phyloP scores from a whole-genome alignment of 768 basidiomycete species.

The Phlebiopsis gigantea region DNA sequence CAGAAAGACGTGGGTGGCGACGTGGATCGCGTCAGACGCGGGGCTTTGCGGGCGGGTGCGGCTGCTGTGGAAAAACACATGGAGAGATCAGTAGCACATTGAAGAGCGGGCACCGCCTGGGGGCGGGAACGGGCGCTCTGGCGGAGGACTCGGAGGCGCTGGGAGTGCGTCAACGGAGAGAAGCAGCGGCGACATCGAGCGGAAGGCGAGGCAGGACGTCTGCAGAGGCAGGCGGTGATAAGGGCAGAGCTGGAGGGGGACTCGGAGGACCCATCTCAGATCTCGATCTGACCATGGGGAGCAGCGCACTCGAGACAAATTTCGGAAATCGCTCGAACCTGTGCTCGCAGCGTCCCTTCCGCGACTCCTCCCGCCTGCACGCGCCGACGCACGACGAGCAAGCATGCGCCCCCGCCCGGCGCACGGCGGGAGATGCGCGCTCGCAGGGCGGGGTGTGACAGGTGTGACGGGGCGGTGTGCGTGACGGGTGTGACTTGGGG shows the following conservation, averaged over 20 bases:
- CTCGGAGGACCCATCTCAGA: neutral
- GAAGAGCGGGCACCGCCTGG: neutral
- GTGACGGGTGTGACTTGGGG: constrained; percentile 1
- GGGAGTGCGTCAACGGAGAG: neutral
- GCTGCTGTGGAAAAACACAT: too few species aligned
- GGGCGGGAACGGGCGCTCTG: neutral
- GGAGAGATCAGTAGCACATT: too few species aligned
- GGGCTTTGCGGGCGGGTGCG: neutral
- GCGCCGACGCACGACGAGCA: neutral
- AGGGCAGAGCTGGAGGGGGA: neutral
- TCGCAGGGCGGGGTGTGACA: neutral
- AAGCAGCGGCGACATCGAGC: neutral
- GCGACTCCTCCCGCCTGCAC: neutral
- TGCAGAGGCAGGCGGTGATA: neutral
- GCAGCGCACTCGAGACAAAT: constrained; percentile 7
- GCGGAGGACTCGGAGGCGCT: neutral
- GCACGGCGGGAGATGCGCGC: neutral
- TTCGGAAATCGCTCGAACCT: neutral
- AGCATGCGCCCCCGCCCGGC: neutral
- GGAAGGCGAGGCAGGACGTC: neutral
- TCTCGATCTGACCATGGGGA: constrained; percentile 8
- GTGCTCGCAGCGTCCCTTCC: neutral
- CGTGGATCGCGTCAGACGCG: neutral
- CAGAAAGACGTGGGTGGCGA: neutral
- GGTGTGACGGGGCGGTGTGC: constrained; percentile 1